Base-by-base conservation (phyloP, 2,329 filamentous ascomycete species). In the Thielaviopsis cerberus region DNA sequence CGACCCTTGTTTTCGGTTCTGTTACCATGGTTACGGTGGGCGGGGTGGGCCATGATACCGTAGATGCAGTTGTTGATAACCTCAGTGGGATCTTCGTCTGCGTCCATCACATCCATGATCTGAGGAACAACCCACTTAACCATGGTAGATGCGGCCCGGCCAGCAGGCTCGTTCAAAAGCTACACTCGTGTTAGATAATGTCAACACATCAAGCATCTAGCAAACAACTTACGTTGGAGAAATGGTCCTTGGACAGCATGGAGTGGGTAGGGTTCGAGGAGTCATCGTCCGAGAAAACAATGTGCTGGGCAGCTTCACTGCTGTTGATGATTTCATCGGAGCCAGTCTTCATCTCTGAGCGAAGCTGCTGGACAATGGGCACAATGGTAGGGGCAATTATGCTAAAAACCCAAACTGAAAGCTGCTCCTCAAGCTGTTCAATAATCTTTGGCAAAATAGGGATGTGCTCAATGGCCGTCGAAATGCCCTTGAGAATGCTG, bases 241-340 rank as follows among this genome's bases (percentile, higher is more conserved):
- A 96, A 71, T 96, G 90, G 66, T 96, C 90, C 73, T 96, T 96
- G 60, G 88, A 89, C 56, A 96, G 74, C 90, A 95, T 95, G 22
- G 88, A 94, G 73, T 96, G 90, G 1, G 90, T 96, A 0, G 90
- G 91, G 66, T 96, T 85, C 22, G 81, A 82, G 62, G 74, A 85
- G 55, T 78, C 62, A 66, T 94, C 84, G 63, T 96, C 83, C 51
- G 86, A 72, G 70, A 95, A 96, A 54, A 96, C 88, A 63, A 94
- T 78, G 65, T 86, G 81, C 72, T 95, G 89, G 73, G 94, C 85
- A 56, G 84, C 80, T 68, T 84, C 78, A 68, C 86, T 91, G 73
- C 84, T 89, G 65, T 87, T 76, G 63, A 96, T 94, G 65, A 96
- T 85, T 69, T 94, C 87, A 1, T 81, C 83, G 2, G 88, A 92